phyloP scores from a whole-genome alignment of 495 filamentous ascomycete genomes.

The Astrothelium subdiscretum region DNA sequence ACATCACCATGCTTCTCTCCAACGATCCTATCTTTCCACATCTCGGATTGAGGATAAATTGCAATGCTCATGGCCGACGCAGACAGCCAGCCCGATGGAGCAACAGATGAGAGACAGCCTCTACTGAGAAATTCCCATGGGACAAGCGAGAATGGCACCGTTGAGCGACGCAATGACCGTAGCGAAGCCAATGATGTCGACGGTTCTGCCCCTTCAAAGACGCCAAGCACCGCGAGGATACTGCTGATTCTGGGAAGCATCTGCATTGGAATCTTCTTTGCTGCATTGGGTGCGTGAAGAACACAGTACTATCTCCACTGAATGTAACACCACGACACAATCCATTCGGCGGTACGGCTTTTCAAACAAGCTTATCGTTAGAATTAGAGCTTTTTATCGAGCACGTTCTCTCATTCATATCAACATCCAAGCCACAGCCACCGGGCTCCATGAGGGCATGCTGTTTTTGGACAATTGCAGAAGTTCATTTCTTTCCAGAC shows the following conservation, averaged over 20 bases:
- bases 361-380: no score
- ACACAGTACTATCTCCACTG: no score
- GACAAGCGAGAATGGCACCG: constrained; percentile 4
- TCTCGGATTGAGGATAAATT: not conserved
- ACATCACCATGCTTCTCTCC: not conserved
- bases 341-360: no score
- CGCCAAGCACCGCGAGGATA: constrained; percentile 36
- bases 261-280: constrained; percentile 74
- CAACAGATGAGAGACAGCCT: not conserved
- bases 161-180: constrained; percentile 14
- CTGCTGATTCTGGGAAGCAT: constrained; percentile 43
- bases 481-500: no score
- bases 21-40: not conserved
- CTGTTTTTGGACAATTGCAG: no score
- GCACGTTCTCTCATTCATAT: no score
- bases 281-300: constrained; percentile 47
- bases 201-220: constrained; percentile 20
- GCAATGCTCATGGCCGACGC: not conserved
- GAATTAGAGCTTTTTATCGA: no score
- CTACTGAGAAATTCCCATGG: not conserved
- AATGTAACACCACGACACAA: no score
- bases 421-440: no score
- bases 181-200: constrained; percentile 12
- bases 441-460: no score
- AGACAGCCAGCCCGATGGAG: not conserved